phyloP scores from a whole-genome alignment of 1,284 basidiomycete species.

The Puccinia novopanici region DNA sequence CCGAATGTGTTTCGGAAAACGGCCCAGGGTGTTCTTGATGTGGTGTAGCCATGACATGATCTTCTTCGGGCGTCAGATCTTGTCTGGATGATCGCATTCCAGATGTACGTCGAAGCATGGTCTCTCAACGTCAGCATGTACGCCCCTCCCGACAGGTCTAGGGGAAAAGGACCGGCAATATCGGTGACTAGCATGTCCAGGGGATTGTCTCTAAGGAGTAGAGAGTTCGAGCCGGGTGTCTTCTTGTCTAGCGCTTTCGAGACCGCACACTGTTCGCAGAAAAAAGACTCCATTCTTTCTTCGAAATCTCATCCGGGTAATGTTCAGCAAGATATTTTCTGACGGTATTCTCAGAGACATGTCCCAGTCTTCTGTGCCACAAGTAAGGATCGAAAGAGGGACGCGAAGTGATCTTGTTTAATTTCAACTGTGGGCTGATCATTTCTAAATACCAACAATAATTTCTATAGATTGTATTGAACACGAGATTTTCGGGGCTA shows the following conservation, averaged over 20 bases:
- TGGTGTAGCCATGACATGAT: neutral
- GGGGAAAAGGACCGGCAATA: no score
- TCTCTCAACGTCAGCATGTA: neutral
- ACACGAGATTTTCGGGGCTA: no score
- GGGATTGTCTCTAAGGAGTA: neutral
- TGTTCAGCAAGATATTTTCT: neutral
- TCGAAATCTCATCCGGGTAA: neutral
- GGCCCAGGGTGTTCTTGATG: neutral
- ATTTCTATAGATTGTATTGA: no score
- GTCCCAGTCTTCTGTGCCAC: neutral
- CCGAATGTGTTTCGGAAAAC: neutral
- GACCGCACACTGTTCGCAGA: neutral
- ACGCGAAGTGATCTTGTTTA: neutral
- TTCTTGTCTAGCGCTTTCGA: neutral
- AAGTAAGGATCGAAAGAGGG: slow-evolving; percentile 14
- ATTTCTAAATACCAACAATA: no score
- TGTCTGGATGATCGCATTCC: neutral
- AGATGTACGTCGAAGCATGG: neutral
- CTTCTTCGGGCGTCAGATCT: neutral
- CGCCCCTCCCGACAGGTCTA: neutral
- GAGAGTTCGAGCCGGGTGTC: neutral
- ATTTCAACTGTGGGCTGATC: neutral
- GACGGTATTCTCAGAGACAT: neutral
- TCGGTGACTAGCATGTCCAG: slow-evolving; percentile 2
- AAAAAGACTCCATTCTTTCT: slow-evolving; percentile 5